These are phyloP conservation scores for Globisporangium nagaii DNA, from an alignment of 352 stramenopile genomes.

Conservation along the genomic window DNA sequence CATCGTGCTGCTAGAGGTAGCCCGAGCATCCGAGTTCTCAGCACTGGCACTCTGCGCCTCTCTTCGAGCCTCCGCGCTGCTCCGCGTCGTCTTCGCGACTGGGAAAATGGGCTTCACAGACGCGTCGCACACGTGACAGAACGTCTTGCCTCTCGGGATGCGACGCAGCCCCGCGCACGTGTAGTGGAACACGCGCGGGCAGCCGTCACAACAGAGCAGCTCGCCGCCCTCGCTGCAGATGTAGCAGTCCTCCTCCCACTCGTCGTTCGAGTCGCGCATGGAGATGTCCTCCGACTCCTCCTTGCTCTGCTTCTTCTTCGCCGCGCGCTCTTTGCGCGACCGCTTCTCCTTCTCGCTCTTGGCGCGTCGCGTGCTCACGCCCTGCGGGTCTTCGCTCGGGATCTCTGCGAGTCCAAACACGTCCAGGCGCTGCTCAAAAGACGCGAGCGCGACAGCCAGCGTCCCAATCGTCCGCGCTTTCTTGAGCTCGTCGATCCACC, in stretches of 20 bases:
- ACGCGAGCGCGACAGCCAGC: constrained; percentile 49
- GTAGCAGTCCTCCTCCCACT: constrained; percentile 89
- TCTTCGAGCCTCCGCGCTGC: neutral
- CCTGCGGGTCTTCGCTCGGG: constrained; percentile 27
- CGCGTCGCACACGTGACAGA: constrained; percentile 73
- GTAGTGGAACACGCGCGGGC: constrained; percentile 89
- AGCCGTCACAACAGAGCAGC: constrained; percentile 89
- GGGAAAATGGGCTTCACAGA: constrained; percentile 65
- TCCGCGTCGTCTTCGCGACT: constrained; percentile 13
- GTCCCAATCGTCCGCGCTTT: constrained; percentile 43
- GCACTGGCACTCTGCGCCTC: constrained; percentile 1
- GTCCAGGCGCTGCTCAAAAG: constrained; percentile 68
- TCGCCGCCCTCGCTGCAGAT: constrained; percentile 83
- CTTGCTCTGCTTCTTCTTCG: constrained; percentile 49
- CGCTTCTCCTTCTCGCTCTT: constrained; percentile 73
- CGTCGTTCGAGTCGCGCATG: constrained; percentile 52
- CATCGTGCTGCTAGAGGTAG: neutral
- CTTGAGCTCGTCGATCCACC: constrained; percentile 66
- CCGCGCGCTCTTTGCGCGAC: constrained; percentile 58
- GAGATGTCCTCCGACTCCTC: constrained; percentile 33
- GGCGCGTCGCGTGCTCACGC: constrained; percentile 35
- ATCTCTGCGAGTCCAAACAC: constrained; percentile 54
- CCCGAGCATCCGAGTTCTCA: neutral
- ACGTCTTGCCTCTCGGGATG: constrained; percentile 80
- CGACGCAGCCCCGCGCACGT: constrained; percentile 77